Evolutionary conservation across 257 asterid genomes (phyloP).

Genomic region (Solanum medicagineum): DNA sequence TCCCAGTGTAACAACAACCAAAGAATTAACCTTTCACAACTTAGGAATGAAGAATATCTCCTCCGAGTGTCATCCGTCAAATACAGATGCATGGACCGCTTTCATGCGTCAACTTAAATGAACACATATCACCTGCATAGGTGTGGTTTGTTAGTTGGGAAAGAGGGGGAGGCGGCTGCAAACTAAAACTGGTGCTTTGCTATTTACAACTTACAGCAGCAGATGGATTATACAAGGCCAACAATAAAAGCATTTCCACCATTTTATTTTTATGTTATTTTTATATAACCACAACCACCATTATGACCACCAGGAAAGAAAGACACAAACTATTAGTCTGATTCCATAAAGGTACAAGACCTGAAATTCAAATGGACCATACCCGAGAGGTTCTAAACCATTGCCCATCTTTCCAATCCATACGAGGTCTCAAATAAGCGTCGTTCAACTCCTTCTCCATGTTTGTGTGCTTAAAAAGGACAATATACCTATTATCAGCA

Average conservation of each 20-base stretch:
- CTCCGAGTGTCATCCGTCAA: background rate
- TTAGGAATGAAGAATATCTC: background rate
- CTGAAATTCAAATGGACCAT: background rate
- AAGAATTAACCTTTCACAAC: background rate
- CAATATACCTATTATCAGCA: constrained; percentile 31
- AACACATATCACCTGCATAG: background rate
- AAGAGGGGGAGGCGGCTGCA: background rate
- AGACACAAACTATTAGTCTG: background rate
- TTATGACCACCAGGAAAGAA: background rate
- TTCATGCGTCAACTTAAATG: background rate
- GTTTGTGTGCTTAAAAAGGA: constrained; percentile 29
- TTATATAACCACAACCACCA: background rate
- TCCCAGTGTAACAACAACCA: background rate
- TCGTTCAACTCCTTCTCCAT: constrained; percentile 21
- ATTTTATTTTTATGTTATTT: background rate
- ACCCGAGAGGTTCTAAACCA: constrained; percentile 75
- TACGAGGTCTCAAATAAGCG: constrained; percentile 54
- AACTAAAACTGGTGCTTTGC: background rate
- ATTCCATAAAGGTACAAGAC: background rate
- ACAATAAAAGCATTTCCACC: background rate
- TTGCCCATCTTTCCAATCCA: constrained; percentile 68
- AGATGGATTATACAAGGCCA: background rate
- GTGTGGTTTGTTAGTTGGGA: background rate
- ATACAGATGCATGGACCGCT: background rate
- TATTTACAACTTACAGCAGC: background rate